phyloP scores from a whole-genome alignment of 2,329 filamentous ascomycete genomes.

The Hypoxylon sp. region DNA sequence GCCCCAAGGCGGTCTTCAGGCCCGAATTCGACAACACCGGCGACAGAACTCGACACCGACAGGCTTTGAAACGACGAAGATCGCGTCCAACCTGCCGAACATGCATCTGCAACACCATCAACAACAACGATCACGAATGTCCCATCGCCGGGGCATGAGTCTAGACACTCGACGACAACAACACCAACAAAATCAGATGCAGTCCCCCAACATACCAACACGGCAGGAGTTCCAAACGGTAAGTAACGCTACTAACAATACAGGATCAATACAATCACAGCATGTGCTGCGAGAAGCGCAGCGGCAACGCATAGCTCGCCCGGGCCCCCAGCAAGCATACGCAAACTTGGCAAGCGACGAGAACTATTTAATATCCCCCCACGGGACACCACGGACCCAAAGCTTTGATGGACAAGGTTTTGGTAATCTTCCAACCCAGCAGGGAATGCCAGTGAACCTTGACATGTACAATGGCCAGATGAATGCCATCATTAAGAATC shows the following conservation, averaged over 20 bases:
- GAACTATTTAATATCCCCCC: conserved; percentile 70
- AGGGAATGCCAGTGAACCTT: conserved; percentile 61
- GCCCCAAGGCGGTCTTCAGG: conserved; percentile 76
- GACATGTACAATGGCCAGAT: conserved; percentile 62
- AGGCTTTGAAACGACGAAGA: conserved; percentile 81
- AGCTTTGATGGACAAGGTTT: conserved; percentile 66
- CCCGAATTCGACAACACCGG: conserved; percentile 81
- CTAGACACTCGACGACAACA: conserved; percentile 76
- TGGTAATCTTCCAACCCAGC: conserved; percentile 52
- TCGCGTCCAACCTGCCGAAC: conserved; percentile 73
- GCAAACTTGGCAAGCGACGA: conserved; percentile 61
- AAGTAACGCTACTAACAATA: conserved; percentile 69
- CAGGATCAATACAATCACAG: conserved; percentile 75
- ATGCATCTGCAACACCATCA: conserved; percentile 61
- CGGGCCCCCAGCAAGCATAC: conserved; percentile 69
- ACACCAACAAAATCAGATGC: conserved; percentile 62
- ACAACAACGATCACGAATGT: conserved; percentile 55
- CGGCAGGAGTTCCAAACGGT: conserved; percentile 67
- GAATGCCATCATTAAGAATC: conserved; percentile 63
- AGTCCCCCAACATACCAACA: conserved; percentile 51
- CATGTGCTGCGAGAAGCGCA: conserved; percentile 91
- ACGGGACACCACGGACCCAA: conserved; percentile 68
- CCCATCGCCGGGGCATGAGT: conserved; percentile 87
- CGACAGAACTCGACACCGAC: conserved; percentile 90
- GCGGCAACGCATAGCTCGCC: conserved; percentile 87